Conservation (phyloP, 176 grass and related monocot species). For the Melocanna baccifera region DNA sequence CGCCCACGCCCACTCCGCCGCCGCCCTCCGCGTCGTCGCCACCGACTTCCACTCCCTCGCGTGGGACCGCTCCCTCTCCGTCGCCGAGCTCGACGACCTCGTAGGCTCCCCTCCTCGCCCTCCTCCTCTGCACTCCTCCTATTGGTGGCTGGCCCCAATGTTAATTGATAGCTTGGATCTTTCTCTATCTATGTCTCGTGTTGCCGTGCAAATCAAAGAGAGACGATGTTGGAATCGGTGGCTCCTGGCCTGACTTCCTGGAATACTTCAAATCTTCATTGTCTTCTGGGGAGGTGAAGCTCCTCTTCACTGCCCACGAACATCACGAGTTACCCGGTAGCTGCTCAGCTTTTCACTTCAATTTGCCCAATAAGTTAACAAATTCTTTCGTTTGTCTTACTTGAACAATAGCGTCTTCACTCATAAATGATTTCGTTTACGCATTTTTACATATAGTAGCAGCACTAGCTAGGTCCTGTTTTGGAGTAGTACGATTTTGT, state of each 20-base stretch:
- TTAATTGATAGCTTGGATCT: not conserved
- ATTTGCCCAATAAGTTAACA: not conserved
- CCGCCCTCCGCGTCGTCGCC: conserved; percentile 51
- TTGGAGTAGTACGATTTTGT: not conserved
- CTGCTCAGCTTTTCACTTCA: not conserved
- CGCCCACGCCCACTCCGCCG: conserved; percentile 6
- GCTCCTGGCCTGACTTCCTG: conserved; percentile 79
- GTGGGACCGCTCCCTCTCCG: conserved; percentile 54
- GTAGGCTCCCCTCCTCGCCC: conserved; percentile 20
- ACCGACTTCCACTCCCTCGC: conserved; percentile 70
- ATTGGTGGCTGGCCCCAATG: not conserved
- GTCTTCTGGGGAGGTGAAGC: conserved; percentile 57
- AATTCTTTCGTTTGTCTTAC: not conserved
- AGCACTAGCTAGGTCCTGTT: not conserved
- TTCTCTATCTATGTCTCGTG: not conserved
- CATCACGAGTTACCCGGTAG: not conserved
- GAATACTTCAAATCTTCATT: conserved; percentile 70
- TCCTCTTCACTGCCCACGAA: conserved; percentile 25
- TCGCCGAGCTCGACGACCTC: conserved; percentile 66
- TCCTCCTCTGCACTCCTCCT: not conserved
- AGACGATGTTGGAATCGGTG: conserved; percentile 81
- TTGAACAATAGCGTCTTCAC: not conserved
- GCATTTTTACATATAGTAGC: not conserved
- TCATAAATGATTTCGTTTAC: not conserved
- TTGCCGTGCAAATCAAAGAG: conserved; percentile 42